Percentiles rank a stretch among this genome's conserved stretches.
Conservation (phyloP, 768 basidiomycete genomes). For the Pisolithus sp. region DNA sequence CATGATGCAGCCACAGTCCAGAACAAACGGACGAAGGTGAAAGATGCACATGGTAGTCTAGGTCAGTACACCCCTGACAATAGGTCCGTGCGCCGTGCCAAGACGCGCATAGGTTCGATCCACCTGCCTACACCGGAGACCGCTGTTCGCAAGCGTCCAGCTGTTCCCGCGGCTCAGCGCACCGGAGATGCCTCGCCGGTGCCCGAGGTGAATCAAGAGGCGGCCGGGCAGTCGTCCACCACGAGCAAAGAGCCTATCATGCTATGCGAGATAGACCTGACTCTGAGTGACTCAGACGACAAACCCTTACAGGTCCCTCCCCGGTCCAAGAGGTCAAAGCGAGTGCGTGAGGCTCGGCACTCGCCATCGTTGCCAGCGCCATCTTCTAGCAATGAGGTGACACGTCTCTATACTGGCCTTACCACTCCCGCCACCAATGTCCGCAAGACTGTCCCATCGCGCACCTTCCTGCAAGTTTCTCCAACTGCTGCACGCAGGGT, state of each 20-base stretch:
- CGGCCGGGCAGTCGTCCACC: background rate
- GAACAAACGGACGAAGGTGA: constrained; percentile 15
- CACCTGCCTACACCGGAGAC: constrained; percentile 19
- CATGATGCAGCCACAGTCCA: constrained; percentile 4
- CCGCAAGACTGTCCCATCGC: constrained; percentile 2
- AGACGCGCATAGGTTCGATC: background rate
- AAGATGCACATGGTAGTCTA: background rate
- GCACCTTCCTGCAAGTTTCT: background rate
- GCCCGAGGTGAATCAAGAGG: background rate
- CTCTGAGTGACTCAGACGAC: background rate
- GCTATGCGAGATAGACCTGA: constrained; percentile 1
- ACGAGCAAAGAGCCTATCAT: background rate
- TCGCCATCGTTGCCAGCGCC: constrained; percentile 8
- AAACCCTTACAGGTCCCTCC: constrained; percentile 1
- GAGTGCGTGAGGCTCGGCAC: background rate
- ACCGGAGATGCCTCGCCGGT: background rate
- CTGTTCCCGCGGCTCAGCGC: background rate
- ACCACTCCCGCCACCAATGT: constrained; percentile 13
- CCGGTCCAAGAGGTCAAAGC: background rate
- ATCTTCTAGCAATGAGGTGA: constrained; percentile 3
- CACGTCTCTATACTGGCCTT: background rate
- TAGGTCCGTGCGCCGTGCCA: background rate
- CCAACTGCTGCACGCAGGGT: background rate
- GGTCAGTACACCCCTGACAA: background rate
- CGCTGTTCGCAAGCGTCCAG: constrained; percentile 12